These are phyloP conservation scores for Infundibulicybe gibba DNA, from an alignment of 768 basidiomycete genomes.

Conservation along the genomic window DNA sequence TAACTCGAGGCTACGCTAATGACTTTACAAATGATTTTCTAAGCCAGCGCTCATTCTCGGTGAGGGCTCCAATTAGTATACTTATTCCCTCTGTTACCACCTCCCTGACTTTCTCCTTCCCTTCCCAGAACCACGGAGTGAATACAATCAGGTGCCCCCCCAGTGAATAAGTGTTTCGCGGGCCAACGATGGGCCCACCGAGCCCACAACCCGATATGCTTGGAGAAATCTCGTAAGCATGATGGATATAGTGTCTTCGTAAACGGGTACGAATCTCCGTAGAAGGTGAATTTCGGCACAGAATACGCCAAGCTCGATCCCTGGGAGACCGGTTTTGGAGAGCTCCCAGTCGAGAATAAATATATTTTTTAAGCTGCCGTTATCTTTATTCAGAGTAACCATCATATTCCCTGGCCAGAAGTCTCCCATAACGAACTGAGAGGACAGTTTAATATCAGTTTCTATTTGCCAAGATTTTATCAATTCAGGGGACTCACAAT, in stretches of 20 bases:
- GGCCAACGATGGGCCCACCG: slow-evolving; percentile 24
- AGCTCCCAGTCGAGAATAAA: slow-evolving; percentile 68
- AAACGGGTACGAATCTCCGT: slow-evolving; percentile 40
- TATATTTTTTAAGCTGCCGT: slow-evolving; percentile 33
- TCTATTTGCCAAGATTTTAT: background rate
- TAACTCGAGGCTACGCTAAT: no score
- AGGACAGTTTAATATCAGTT: slow-evolving; percentile 1
- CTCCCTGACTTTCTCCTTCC: slow-evolving; percentile 40
- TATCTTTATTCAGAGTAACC: slow-evolving; percentile 26
- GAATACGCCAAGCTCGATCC: slow-evolving; percentile 61
- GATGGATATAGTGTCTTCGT: slow-evolving; percentile 27
- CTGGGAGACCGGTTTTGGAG: slow-evolving; percentile 49
- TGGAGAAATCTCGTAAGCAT: slow-evolving; percentile 43
- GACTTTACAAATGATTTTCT: slow-evolving; percentile 21
- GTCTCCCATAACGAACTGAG: slow-evolving; percentile 57
- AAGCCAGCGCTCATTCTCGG: slow-evolving; percentile 19
- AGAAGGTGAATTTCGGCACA: slow-evolving; percentile 56
- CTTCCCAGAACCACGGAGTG: slow-evolving; percentile 53
- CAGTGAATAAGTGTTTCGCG: slow-evolving; percentile 39
- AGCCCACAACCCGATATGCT: slow-evolving; percentile 32
- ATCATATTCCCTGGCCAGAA: slow-evolving; percentile 74
- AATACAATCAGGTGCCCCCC: slow-evolving; percentile 52
- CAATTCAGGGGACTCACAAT: background rate
- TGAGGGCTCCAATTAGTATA: slow-evolving; percentile 31
- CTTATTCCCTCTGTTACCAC: slow-evolving; percentile 49